These are phyloP conservation scores for Solanum pinnatisectum DNA, from an alignment of 257 asterid genomes.

Conservation along the genomic window DNA sequence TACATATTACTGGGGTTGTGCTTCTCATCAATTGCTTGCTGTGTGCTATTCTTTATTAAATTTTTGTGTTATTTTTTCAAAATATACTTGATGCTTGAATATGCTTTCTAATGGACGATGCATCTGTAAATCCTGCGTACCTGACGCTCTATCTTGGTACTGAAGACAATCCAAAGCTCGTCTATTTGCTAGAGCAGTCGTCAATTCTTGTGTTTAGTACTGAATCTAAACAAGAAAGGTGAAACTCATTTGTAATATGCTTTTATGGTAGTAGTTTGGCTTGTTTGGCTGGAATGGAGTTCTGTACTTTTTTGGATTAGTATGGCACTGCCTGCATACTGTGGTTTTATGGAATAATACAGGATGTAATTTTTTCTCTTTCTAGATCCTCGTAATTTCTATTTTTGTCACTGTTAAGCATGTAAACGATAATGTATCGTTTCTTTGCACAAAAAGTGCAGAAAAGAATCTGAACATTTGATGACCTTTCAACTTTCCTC, in stretches of 20 bases:
- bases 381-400: neutral
- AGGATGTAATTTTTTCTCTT: neutral
- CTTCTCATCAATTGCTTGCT: neutral
- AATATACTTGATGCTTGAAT: neutral
- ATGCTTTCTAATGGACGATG: neutral
- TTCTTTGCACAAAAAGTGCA: neutral
- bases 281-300: neutral
- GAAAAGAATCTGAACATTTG: neutral
- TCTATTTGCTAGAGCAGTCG: neutral
- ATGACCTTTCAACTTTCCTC: neutral
- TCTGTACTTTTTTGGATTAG: neutral
- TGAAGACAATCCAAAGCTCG: neutral
- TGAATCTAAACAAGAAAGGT: neutral
- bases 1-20: neutral
- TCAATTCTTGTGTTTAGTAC: neutral
- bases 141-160: neutral
- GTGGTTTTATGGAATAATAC: neutral
- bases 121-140: neutral
- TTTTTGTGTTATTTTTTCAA: neutral
- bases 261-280: neutral
- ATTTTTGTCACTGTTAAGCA: neutral
- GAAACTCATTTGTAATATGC: neutral
- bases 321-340: neutral
- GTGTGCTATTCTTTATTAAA: neutral
- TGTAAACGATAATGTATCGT: neutral